Evolutionary conservation across 2,329 filamentous ascomycete genomes (phyloP), one percentile per base, ranked within the genome.

Genomic region (Pseudogymnoascus sp.): DNA sequence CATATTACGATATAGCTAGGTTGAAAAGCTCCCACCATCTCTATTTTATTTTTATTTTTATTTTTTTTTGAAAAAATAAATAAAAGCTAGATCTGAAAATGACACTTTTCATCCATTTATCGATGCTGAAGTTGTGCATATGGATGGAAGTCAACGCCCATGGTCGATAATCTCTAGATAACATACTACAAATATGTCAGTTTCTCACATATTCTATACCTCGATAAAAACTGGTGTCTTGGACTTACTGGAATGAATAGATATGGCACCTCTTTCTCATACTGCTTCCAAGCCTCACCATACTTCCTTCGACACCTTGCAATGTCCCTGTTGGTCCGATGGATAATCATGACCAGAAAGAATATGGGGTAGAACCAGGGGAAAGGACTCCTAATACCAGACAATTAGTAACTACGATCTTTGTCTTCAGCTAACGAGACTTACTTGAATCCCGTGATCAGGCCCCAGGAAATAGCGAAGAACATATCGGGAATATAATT

Each of bases 291-390:
- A 10, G 88, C 85, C 66, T 90, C 86, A 21, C 90, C 90, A 74
- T 95, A 95, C 79, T 90, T 92, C 68, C 79, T 79, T 61, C 83
- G 81, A 75, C 90, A 95, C 66, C 86, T 81, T 72, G 88, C 79
- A 63, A 92, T 89, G 71, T 95, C 90, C 63, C 90, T 81, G 66
- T 78, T 78, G 4, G 89, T 87, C 63, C 90, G 87, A 74, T 95
- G 90, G 8, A 85, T 79, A 70, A 94, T 93, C 89, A 93, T 93
- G 67, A 76, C 75, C 15, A 79, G 78, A 73, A 95, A 95, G 78
- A 95, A 95, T 36, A 89, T 74, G 0, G 89, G 88, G 72, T 95
- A 93, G 75, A 95, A 94, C 89, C 90, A 95, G 0, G 90, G 90
- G 76, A 93, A 92, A 0, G 90, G 89, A 71, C 86, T 90, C 44